Base-by-base conservation (phyloP, 192 early-diverging fungal genomes). In the Podila epigama region DNA sequence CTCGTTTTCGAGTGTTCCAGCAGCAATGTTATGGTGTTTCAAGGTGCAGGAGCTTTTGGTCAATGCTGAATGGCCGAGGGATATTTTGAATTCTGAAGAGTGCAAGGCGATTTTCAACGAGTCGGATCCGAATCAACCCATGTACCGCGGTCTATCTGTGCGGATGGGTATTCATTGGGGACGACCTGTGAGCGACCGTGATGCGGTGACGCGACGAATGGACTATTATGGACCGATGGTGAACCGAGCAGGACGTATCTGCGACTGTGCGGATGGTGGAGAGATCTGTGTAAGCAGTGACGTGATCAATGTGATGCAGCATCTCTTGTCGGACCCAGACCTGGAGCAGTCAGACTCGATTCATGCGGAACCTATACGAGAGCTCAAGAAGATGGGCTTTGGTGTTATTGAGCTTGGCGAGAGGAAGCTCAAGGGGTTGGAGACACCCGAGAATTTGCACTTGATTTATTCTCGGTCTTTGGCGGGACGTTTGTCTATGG, bases 211-310 rank as follows among this genome's bases (percentile, higher is more conserved):
- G 25, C 84, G 89, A 34, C 90, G 95, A 48, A 97, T 97, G 95
- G 95, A 97, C 79, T 97, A 97, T 79, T 97, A 94, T 86, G 95
- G 95, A 0, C 95, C 94, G 1, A 92, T 97, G 86, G 94, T 96
- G 39, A 97, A 97, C 70, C 89, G 93, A 12, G 89, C 94, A 3
- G 86, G 92, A 33, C 88, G 95, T 51, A 92, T 96, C 44, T 90
- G 92, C 58, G 88, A 87, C 20, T 89, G 90, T 7, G 94, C 94
- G 0, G 94, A 97, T 65, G 95, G 95, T 22, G 95, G 95, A 3
- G 93, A 97, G 63, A 92, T 95, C 22, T 93, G 92, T 63, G 85
- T 95, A 7, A 93, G 91, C 56, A 92, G 92, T 37, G 95, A 97
- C 64, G 92, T 93, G n/a, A 79, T 71, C 51, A 68, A 53, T 58